Evolutionary conservation across 2,329 filamentous ascomycete genomes (phyloP), one percentile per base, ranked within the genome.

Genomic region (Pseudocercospora eumusae): DNA sequence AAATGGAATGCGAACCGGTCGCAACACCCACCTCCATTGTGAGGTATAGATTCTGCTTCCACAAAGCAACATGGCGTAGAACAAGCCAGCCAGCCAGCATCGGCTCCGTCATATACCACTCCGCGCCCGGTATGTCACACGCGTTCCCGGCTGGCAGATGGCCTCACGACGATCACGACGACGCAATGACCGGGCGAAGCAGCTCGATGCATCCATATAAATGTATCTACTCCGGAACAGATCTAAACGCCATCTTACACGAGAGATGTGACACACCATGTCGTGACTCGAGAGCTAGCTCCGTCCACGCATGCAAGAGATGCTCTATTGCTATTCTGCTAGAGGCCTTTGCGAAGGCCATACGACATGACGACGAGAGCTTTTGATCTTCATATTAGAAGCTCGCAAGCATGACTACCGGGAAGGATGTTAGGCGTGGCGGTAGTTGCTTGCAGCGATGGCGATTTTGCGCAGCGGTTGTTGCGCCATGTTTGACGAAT

Each of bases 281-380:
- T 23, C 13, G 23, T 25, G 47, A 27, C 11, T 21, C 20, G 47
- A 50, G 23, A 27, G 23, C 47, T 2, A 50, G 47, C 47, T 50
- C 47, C 20, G 47, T 21, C 47, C 47, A 50, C 47, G 47, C n/a
- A 50, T 50, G 47, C 28, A 13, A 9, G 20, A 23, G 21, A 27
- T n/a, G 33, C 28, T 45, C 18, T 20, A 50, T 25, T 50, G 23
- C 47, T 50, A 50, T 27, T 50, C 23, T 50, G 47, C 47, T 50
- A 50, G 47, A 23, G 15, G 23, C 47, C 47, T 50, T 50, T 50
- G 47, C 47, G 47, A 50, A 50, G 47, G 47, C 47, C 21, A 50
- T n/a, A 50, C 21, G 47, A 50, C 15, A 15, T n/a, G 47, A 50
- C 5, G 18, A 23, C 3, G 42, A 45, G 47, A 23, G 47, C 6